Percentiles rank a stretch among this genome's conserved stretches.
These are phyloP conservation scores for Takakia lepidozioides DNA, from an alignment of 225 moss, liverwort and hornwort genomes.

Conservation along the genomic window DNA sequence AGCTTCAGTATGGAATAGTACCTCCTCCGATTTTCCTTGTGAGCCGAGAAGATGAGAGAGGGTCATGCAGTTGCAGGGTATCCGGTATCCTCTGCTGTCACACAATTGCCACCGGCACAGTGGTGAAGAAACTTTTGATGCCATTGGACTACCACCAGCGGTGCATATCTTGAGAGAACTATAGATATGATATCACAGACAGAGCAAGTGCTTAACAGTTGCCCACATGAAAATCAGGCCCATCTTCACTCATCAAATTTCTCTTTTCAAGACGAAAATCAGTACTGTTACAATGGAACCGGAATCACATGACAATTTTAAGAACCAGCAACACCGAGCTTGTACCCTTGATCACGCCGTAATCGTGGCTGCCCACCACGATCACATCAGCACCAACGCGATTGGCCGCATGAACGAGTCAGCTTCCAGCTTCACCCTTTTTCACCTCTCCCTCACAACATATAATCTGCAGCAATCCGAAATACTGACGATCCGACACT, in stretches of 20 bases:
- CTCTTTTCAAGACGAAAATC: no score
- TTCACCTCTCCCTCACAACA: slow-evolving; percentile 82
- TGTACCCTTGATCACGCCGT: slow-evolving; percentile 68
- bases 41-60: slow-evolving; percentile 36
- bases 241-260: no score
- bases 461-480: slow-evolving; percentile 32
- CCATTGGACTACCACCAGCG: no score
- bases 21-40: slow-evolving; percentile 72
- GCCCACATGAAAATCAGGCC: no score
- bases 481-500: background rate
- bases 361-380: slow-evolving; percentile 75
- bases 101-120: slow-evolving; percentile 71
- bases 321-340: no score
- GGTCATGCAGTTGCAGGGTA: slow-evolving; percentile 43
- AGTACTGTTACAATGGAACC: no score
- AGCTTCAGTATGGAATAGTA: no score
- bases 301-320: no score
- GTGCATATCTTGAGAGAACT: no score
- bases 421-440: slow-evolving; percentile 86
- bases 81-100: slow-evolving; percentile 69
- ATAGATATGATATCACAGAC: no score
- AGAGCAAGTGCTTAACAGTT: no score
- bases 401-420: slow-evolving; percentile 87
- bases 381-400: slow-evolving; percentile 70
- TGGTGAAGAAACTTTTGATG: no score